Conservation (phyloP, 2,329 filamentous ascomycete genomes). For the Colletotrichum agaves region DNA sequence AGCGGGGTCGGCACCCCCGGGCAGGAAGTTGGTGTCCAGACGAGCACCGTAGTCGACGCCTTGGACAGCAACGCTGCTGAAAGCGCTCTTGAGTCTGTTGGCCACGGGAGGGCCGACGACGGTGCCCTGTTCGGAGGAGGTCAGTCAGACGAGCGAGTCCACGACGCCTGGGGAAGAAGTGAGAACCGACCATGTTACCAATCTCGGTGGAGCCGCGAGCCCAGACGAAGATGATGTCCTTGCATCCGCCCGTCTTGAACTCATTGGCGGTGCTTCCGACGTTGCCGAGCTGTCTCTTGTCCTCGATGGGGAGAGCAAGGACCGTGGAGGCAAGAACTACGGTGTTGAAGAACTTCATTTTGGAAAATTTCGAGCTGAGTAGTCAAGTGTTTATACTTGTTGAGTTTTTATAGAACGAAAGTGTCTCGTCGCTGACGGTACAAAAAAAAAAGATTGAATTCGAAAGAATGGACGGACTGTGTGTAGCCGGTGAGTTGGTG, state of each 20-base stretch:
- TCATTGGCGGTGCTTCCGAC: constrained; percentile 38
- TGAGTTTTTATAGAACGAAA: not conserved
- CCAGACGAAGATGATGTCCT: constrained; percentile 40
- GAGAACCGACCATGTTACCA: constrained; percentile 39
- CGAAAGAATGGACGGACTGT: constrained; percentile 1
- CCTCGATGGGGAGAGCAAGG: constrained; percentile 29
- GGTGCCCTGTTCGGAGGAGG: constrained; percentile 16
- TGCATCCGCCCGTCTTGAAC: constrained; percentile 39
- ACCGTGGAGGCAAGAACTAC: constrained; percentile 31
- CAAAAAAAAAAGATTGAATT: constrained; percentile 1
- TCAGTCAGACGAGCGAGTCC: not conserved
- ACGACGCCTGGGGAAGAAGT: not conserved
- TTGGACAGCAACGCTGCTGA: constrained; percentile 39
- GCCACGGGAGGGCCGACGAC: constrained; percentile 36
- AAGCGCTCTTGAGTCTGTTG: constrained; percentile 34
- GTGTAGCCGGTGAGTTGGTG: not conserved
- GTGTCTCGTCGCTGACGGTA: constrained; percentile 20
- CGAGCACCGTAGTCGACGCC: constrained; percentile 48
- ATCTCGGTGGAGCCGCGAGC: constrained; percentile 40
- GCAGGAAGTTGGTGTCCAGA: constrained; percentile 45
- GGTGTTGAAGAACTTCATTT: constrained; percentile 31
- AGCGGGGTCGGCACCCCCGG: constrained; percentile 43
- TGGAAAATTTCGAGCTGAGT: not conserved
- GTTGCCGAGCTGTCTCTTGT: constrained; percentile 10
- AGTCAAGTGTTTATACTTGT: not conserved